Conservation (phyloP, 1,284 basidiomycete species). For the Cutaneotrichosporon cyanovorans region DNA sequence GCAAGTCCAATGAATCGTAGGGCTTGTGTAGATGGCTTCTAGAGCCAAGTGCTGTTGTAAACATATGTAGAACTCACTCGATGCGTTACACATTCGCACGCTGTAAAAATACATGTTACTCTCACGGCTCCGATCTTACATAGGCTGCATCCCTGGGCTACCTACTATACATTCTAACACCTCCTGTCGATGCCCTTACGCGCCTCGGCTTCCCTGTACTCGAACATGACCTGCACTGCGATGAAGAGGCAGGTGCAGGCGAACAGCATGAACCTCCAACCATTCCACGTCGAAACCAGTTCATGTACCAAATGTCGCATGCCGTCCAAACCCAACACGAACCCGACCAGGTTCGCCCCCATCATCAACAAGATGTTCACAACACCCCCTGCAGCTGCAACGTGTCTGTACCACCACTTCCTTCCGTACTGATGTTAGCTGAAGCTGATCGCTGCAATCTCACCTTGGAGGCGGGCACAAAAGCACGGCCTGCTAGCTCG, state of each 20-base stretch:
- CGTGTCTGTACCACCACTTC: slow-evolving; percentile 74
- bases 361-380: slow-evolving; percentile 86
- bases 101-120: too few species aligned
- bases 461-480: slow-evolving; percentile 62
- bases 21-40: too few species aligned
- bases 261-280: slow-evolving; percentile 59
- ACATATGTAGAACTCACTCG: too few species aligned
- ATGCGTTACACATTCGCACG: too few species aligned
- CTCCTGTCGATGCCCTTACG: slow-evolving; percentile 38
- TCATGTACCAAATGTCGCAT: slow-evolving; percentile 61
- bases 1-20: too few species aligned
- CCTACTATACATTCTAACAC: slow-evolving; percentile 21
- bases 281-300: slow-evolving; percentile 53
- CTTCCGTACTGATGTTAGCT: slow-evolving; percentile 55
- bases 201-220: slow-evolving; percentile 58
- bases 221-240: slow-evolving; percentile 87
- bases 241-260: slow-evolving; percentile 67
- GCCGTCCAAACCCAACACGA: slow-evolving; percentile 84
- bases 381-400: slow-evolving; percentile 75
- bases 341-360: slow-evolving; percentile 88
- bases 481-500: slow-evolving; percentile 59
- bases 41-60: too few species aligned
- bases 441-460: slow-evolving; percentile 21
- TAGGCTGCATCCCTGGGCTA: too few species aligned
- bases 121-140: too few species aligned